phyloP scores from a whole-genome alignment of 805 yeast genomes.

The Wickerhamomyces silvicola region DNA sequence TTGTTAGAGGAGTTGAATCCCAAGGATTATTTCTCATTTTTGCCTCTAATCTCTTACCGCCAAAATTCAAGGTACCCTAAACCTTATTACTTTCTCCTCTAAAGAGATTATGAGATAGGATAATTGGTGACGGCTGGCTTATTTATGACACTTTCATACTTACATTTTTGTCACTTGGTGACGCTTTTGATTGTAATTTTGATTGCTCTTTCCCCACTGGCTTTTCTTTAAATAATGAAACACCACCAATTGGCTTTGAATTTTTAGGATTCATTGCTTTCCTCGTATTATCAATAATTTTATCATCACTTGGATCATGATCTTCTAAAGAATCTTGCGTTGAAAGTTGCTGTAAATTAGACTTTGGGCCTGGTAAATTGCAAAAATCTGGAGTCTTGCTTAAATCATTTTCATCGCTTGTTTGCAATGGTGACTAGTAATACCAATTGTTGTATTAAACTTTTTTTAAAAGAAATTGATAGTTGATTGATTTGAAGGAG shows the following conservation, averaged over 20 bases:
- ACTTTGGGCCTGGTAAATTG: too few relatives aligned
- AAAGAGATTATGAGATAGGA: not conserved
- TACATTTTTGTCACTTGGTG: not conserved
- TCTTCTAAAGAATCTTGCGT: conserved; percentile 2
- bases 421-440: too few relatives aligned
- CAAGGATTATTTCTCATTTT: conserved; percentile 4
- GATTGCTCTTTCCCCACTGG: too few relatives aligned
- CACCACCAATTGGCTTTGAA: conserved; percentile 10
- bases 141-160: not conserved
- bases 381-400: too few relatives aligned
- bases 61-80: conserved; percentile 1
- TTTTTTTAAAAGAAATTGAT: conserved; percentile 5
- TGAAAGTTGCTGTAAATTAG: not conserved
- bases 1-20: not conserved
- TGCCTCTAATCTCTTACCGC: not conserved
- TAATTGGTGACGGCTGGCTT: not conserved
- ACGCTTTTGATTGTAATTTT: too few relatives aligned
- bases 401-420: too few relatives aligned
- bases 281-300: not conserved
- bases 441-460: too few relatives aligned
- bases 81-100: not conserved
- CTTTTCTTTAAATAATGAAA: too few relatives aligned
- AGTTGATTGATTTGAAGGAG: conserved; percentile 8
- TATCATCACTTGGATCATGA: conserved; percentile 2
- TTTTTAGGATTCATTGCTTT: conserved; percentile 8